A percentile compares a stretch with the other conserved stretches of the same genome.
Evolutionary conservation across 208 protist species (phyloP).

Genomic region (Trypanosoma platydactyli): DNA sequence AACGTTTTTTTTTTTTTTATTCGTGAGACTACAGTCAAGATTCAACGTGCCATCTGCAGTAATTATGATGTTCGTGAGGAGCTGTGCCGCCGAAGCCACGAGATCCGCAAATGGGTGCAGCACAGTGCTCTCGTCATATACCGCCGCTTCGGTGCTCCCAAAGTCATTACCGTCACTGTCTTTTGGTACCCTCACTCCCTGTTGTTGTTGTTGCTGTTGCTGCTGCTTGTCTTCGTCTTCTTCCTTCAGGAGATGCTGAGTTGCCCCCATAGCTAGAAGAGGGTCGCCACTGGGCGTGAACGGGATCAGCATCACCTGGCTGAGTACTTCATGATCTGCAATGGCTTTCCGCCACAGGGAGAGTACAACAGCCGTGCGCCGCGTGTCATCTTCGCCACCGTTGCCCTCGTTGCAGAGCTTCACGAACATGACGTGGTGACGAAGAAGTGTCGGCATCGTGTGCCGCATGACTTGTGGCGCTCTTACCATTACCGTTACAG

Average conservation of each 20-base stretch:
- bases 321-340: constrained; percentile 29
- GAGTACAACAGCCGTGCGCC: constrained; percentile 30
- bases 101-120: constrained; percentile 24
- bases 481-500: constrained; percentile 27
- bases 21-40: neutral
- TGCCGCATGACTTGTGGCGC: constrained; percentile 29
- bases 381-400: constrained; percentile 11
- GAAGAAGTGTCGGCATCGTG: constrained; percentile 31
- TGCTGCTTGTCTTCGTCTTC: no score
- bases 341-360: constrained; percentile 43
- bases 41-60: constrained; percentile 9
- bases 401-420: constrained; percentile 24
- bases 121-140: neutral
- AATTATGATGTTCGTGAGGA: constrained; percentile 22
- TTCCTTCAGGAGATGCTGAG: neutral
- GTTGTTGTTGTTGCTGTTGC: constrained; percentile 9
- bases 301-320: constrained; percentile 24
- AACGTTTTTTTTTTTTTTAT: neutral
- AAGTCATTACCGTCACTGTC: neutral
- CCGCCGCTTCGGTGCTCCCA: neutral
- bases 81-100: constrained; percentile 14
- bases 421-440: constrained; percentile 34
- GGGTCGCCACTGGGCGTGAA: constrained; percentile 4
- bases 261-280: neutral
- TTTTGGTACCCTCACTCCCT: neutral